Evolutionary conservation across 768 basidiomycete species (phyloP).

Genomic region (Tylopilus balloui): DNA sequence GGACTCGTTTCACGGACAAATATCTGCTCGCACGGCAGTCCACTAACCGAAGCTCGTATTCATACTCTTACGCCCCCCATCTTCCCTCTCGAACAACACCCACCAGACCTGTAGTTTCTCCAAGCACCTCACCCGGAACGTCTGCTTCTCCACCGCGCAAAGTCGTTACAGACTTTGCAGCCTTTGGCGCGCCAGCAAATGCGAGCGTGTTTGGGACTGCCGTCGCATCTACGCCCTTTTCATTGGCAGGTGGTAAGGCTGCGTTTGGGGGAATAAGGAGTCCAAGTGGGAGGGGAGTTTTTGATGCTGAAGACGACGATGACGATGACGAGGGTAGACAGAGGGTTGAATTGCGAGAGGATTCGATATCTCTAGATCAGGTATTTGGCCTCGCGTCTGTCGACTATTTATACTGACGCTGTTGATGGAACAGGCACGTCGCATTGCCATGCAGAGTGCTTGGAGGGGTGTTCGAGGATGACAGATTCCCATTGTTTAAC

Average conservation of each 20-base stretch:
- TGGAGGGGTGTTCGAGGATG: slow-evolving; percentile 70
- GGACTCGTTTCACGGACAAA: slow-evolving; percentile 96
- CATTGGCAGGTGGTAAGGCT: slow-evolving; percentile 72
- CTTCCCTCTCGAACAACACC: slow-evolving; percentile 39
- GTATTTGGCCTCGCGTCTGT: slow-evolving; percentile 37
- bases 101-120: slow-evolving; percentile 33
- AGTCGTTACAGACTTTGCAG: slow-evolving; percentile 83
- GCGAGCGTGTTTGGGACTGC: slow-evolving; percentile 83
- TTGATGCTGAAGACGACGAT: slow-evolving; percentile 72
- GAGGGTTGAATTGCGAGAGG: slow-evolving; percentile 72
- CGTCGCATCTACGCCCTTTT: slow-evolving; percentile 76
- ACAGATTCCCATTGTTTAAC: slow-evolving; percentile 17
- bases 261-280: slow-evolving; percentile 78
- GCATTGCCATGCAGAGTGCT: slow-evolving; percentile 86
- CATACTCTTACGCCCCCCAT: slow-evolving; percentile 52
- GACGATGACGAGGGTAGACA: slow-evolving; percentile 64
- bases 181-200: slow-evolving; percentile 72
- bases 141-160: slow-evolving; percentile 74
- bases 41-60: slow-evolving; percentile 47
- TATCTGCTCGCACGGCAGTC: slow-evolving; percentile 75
- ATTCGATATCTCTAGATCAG: slow-evolving; percentile 90
- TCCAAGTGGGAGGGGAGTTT: slow-evolving; percentile 31
- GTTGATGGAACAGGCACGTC: slow-evolving; percentile 51
- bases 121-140: slow-evolving; percentile 20
- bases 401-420: slow-evolving; percentile 3